Conservation (phyloP, 176 grass and related monocot species). For the Hyparrhenia diplandra region DNA sequence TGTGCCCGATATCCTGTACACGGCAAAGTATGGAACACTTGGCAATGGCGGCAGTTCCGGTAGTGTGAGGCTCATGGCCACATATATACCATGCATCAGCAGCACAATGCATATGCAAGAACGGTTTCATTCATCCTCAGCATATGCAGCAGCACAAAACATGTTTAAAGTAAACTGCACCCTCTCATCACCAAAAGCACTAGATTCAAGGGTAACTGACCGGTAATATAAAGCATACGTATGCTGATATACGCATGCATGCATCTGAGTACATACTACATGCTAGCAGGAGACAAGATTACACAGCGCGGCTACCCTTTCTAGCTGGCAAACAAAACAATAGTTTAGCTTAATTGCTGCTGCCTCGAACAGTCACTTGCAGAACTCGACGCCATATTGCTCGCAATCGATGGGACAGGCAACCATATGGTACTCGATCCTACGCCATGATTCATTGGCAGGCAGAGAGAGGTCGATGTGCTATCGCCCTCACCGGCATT, state of each 20-base stretch:
- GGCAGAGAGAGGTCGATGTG: not conserved
- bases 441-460: no score
- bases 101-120: no score
- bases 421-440: not conserved
- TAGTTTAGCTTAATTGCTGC: conserved; percentile 22
- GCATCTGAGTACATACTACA: conserved; percentile 26
- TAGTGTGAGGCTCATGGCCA: no score
- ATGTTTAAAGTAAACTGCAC: not conserved
- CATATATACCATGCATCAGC: no score
- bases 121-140: no score
- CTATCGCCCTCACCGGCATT: not conserved
- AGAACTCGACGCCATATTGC: not conserved
- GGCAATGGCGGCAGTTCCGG: no score
- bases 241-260: conserved; percentile 21
- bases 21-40: no score
- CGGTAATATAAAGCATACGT: not conserved
- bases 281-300: conserved; percentile 15
- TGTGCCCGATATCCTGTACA: no score
- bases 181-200: not conserved
- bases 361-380: not conserved
- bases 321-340: conserved; percentile 36
- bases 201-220: conserved; percentile 17
- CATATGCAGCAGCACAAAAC: no score
- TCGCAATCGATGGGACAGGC: not conserved
- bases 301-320: conserved; percentile 19